Evolutionary conservation across 2,329 filamentous ascomycete species (phyloP), one percentile per base, ranked within the genome.

Genomic region (Aspergillus tanneri): DNA sequence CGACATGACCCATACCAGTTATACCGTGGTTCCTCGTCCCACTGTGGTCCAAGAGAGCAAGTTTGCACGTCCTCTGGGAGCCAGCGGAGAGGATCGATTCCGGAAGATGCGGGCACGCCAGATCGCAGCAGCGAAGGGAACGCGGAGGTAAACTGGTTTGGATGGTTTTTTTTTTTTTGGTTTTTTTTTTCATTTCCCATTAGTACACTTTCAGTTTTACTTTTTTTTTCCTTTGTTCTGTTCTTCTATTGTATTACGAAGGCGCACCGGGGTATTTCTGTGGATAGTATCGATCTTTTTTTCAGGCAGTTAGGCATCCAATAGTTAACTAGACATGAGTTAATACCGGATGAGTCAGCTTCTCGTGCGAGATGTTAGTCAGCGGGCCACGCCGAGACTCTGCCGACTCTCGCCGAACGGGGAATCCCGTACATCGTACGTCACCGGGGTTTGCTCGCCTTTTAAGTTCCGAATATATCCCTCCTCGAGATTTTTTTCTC

Each of bases 21-120:
- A 85, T 63, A 82, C 76, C 4, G 77, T 85, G 55, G 82, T 81
- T 39, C 83, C 83, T n/a, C 79, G 77, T 62, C 81, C 76, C 63
- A 81, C 77, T 36, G 65, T 73, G 42, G 63, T 73, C 11, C 65
- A 68, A 40, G 70, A 73, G 49, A 73, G 67, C 57, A 72, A 70
- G 47, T 76, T 72, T 58, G 70, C 73, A 8, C 70, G 72, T 52
- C 72, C 73, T 11, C 46, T 75, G 53, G 74, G 73, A 41, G 65
- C 72, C 39, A 74, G 72, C 48, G 72, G 73, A 52, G 74, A 76
- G 59, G 74, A 75, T 59, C 69, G 70, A 37, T 76, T 77, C 62
- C 69, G 72, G 48, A 70, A 67, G 52, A 75, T 77, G 72, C 74
- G 73, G 60, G 73, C 74, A 44, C 70, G 74, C 55, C 72, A 76